Evolutionary conservation across 2,329 filamentous ascomycete genomes (phyloP), one percentile per base, ranked within the genome.

Genomic region (Alternaria longipes): DNA sequence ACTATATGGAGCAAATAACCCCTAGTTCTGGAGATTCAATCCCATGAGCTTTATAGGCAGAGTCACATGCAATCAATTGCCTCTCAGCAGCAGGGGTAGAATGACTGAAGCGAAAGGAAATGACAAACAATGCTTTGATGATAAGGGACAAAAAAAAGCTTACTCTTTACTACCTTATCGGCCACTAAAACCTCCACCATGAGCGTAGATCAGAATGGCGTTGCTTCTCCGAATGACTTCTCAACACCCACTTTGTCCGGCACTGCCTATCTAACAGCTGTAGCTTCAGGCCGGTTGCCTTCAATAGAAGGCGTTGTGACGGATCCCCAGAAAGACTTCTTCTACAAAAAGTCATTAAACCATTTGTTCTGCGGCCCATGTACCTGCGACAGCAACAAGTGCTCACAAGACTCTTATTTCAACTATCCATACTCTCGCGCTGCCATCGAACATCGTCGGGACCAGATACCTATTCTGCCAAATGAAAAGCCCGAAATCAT

Each of bases 361-460:
- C 11, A 1, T 8, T 34, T 8, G 18, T 49, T 49, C 12, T 36
- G 14, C 32, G 14, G 32, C 14, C 32, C 14, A 36, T 49, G 45
- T 12, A 20, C 8, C n/a, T 49, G 45, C 4, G 45, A 47, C 16
- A 36, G 14, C 5, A 12, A 14, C 5, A 7, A 2, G 3, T 34
- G 45, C 11, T 12, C 28, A 9, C 8, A 1, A n/a, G 2, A 22
- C 1, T 20, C 1, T 2, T 34, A 49, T 18, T 8, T 34, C 8
- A 49, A 49, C 4, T 11, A 16, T 28, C 45, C 45, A 12, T 5
- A 6, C 28, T 22, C 45, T 1, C 34, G 45, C 45, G 1, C 1
- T 20, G 3, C 0, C 1, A 18, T 20, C 8, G 4, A 9, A 1
- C 28, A 49, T 22, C 4, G 0, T 16, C 18, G n/a, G 4, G 20